phyloP scores from a whole-genome alignment of 371 early-diverging fungal species.

The Zancudomyces culisetae region DNA sequence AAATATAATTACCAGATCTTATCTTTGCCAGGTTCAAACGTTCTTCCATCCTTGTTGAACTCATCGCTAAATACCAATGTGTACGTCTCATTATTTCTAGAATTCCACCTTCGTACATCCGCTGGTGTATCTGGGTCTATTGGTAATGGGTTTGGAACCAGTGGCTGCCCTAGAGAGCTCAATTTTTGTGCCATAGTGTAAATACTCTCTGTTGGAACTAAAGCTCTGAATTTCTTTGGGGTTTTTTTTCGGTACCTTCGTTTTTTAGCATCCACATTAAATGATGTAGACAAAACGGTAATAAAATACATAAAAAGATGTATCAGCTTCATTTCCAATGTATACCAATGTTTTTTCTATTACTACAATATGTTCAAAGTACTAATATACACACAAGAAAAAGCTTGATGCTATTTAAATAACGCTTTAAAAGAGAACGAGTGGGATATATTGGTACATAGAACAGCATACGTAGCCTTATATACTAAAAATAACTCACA shows the following conservation, averaged over 20 bases:
- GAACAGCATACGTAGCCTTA: no score
- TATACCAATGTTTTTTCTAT: no score
- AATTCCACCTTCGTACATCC: constrained; percentile 11
- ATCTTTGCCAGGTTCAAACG: constrained; percentile 26
- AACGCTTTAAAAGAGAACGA: no score
- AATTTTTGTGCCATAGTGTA: background rate
- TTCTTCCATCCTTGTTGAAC: constrained; percentile 29
- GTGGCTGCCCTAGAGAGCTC: constrained; percentile 16
- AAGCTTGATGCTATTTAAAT: no score
- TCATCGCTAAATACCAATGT: constrained; percentile 34
- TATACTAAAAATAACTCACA: no score
- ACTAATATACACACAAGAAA: no score
- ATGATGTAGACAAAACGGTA: no score
- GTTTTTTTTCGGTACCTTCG: background rate
- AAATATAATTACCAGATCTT: background rate
- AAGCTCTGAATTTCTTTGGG: background rate
- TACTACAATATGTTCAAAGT: no score
- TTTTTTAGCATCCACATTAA: background rate
- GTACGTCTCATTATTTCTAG: constrained; percentile 8
- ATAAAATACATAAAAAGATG: no score
- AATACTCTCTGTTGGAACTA: no score
- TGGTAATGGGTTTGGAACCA: constrained; percentile 13
- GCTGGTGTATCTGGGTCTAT: constrained; percentile 18
- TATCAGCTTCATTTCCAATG: no score
- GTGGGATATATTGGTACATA: no score